Base-by-base conservation (phyloP, 225 moss, liverwort and hornwort genomes). In the Marchantia paleacea region DNA sequence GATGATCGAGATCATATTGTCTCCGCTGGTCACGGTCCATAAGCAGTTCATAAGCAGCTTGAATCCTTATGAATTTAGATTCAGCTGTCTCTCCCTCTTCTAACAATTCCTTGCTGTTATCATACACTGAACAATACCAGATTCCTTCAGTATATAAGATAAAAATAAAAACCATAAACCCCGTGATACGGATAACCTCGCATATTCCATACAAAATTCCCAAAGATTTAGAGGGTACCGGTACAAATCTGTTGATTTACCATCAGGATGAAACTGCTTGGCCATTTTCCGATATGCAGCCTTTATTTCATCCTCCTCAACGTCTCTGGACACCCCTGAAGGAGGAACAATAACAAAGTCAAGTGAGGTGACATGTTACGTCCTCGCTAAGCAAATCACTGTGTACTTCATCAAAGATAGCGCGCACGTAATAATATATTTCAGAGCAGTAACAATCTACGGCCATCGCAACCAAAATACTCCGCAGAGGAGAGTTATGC, bases 181-280 rank as follows among this genome's bases (percentile, higher is more conserved):
- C 60, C 2, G 55, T 75, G 48, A 15, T 73, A 60, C 77, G 1
- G 10, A 29, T 19, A 18, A 74, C 54, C 54, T 53, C 55, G 52
- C 29, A 54, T 74, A 68, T 13, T 12, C 52, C 53, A 4, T 0
- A 74, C 4, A 26, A 55, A 29, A 7, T 1, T 25, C 7, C 30
- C 11, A 47, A 70, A 14, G 15, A 54, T 7, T 54, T 39, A n/a
- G 39, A 39, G 5, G 22, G 2, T 9, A 0, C 10, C 10, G 22
- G 51, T 20, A 47, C 22, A 51, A 54, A 26, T 55, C 14, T 55
- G 11, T 15, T 51, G 73, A 12, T 31, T 87, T 82, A 97, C 97
- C 99, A 80, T 99, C 99, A 61, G 99, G 99, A 80, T 99, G 99
- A 75, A 94, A 99, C 81, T 92, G 92, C 89, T 99, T 99, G 24